Conservation (phyloP, 345 rosid genomes). For the Leavenworthia alabamica region DNA sequence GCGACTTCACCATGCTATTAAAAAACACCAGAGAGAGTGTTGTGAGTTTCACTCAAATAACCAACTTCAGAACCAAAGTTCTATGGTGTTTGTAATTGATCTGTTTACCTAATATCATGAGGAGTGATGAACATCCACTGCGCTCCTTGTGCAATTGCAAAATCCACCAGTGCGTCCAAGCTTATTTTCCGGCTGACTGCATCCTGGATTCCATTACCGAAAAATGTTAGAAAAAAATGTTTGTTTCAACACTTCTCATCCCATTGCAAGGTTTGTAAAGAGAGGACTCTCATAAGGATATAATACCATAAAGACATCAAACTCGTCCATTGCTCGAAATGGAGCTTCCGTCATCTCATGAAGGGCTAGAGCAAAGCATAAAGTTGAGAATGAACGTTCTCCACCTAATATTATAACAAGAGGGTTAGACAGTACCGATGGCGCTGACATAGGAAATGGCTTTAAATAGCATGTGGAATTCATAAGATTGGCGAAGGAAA, state of each 20-base stretch:
- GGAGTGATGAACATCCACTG: slow-evolving; percentile 99
- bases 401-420: slow-evolving; percentile 51
- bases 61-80: slow-evolving; percentile 7
- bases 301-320: slow-evolving; percentile 92
- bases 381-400: slow-evolving; percentile 92
- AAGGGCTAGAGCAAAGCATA: slow-evolving; percentile 91
- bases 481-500: neutral
- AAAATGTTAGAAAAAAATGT: neutral
- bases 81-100: neutral
- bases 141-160: slow-evolving; percentile 71
- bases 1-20: slow-evolving; percentile 68
- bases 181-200: slow-evolving; percentile 95
- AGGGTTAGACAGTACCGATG: neutral
- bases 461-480: neutral
- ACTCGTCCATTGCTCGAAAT: slow-evolving; percentile 98
- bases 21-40: neutral
- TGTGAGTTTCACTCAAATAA: neutral
- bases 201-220: slow-evolving; percentile 45
- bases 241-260: slow-evolving; percentile 1
- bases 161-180: slow-evolving; percentile 78
- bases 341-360: slow-evolving; percentile 93
- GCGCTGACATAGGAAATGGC: neutral
- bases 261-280: neutral
- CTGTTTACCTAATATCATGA: slow-evolving; percentile 77
- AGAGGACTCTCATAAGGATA: neutral